Evolutionary conservation across 78 protist species (phyloP), one percentile per base, ranked within the genome.

Genomic region (Pirum gemmata): DNA sequence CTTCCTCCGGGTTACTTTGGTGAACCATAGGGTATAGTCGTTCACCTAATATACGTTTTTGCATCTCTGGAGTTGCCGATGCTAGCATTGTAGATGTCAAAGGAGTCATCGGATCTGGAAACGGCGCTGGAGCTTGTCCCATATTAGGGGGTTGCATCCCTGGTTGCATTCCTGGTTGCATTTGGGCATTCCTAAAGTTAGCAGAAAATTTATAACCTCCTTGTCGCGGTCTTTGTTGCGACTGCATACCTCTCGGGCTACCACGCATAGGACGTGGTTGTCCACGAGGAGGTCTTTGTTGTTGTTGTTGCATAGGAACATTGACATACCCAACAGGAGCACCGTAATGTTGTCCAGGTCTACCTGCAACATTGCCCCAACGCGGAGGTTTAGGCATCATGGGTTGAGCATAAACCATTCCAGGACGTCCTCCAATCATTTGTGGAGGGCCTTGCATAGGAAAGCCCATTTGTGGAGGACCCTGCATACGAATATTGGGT

Each of bases 11-110:
- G 76, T 95, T 86, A 25, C 1, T 1, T 27, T 0, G 40, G 79
- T 90, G 84, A 61, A 95, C 89, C 72, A 90, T 79, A n/a, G 93
- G 89, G 92, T 89, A 95, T 73, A 95, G 94, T n/a, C 90, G 83
- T 91, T 94, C 96, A 37, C 98, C 98, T 21, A 95, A 92, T 29
- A 85, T 21, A 39, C 86, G 85, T 92, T 93, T 94, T 73, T 80
- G 87, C 89, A 89, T 82, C n/a, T 61, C 90, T 13, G 2, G 73
- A 29, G 83, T n/a, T 41, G 74, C 74, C 74, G 74, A 29, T 67
- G 74, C 74, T 29, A 27, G 27, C 29, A 29, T 67, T 67, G 74
- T 27, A 29, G 74, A 37, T 5, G 79, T 5, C 79, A 75, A 37
- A 5, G 79, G 51, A 75, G n/a, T n/a, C n/a, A n/a, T n/a, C 13